Base-by-base conservation (phyloP, 2,329 filamentous ascomycete genomes). In the Stemphylium beticola region DNA sequence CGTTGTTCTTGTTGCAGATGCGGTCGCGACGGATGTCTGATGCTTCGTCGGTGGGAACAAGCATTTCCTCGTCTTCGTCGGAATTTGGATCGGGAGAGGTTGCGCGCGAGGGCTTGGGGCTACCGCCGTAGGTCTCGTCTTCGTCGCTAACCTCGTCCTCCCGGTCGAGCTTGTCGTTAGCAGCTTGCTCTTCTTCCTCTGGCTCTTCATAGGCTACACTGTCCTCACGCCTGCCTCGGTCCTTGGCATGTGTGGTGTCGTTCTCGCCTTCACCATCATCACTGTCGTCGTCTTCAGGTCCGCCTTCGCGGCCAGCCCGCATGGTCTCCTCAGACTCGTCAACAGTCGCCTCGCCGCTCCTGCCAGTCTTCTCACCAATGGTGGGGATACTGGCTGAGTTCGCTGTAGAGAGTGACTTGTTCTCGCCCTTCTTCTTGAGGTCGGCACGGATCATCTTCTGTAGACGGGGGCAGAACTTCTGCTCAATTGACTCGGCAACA, bases 171-270 rank as follows among this genome's bases (percentile, higher is more conserved):
- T 84, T 82, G 47, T 81, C 79, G 65, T 89, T 87, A 49, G 96
- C 86, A 32, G 84, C 87, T 62, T 91, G 85, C 69, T 98, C 95
- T 4, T 93, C 93, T 4, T 96, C 93, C 70, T 98, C 95, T 41
- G 96, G 96, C 31, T 88, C 91, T 34, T 92, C 93, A 65, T 97
- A 98, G 12, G 92, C 95, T 2, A 93, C 87, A 26, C 89, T 90
- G 75, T 96, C 90, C 47, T 84, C 81, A 36, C 90, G 87, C 73
- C 96, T 95, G 40, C 87, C 85, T 66, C 84, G 86, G 68, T 87
- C 83, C 77, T 92, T 96, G 64, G 85, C 86, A 59, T 83, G 86
- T 4, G 87, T 93, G 44, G 85, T 79, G 60, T 82, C 80, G 49
- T 75, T 78, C 12, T 81, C 79, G 17, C 80, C 80, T 48, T 85